A percentile compares a stretch with the other conserved stretches of the same genome.
Evolutionary conservation across 2,329 filamentous ascomycete species (phyloP).

Genomic region (Cercospora sojina): DNA sequence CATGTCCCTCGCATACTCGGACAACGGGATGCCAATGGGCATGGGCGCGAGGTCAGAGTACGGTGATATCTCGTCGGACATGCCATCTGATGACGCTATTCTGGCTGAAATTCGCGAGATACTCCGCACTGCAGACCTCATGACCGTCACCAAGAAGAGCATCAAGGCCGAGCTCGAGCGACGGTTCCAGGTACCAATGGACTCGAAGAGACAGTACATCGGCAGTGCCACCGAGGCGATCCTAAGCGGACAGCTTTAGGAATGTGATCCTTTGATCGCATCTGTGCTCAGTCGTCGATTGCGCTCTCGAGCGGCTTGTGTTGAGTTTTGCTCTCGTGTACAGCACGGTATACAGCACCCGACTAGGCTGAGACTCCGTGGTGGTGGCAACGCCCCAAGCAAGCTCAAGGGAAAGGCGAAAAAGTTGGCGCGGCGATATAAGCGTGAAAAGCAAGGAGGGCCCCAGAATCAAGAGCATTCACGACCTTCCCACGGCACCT

Average conservation of each 20-base stretch:
- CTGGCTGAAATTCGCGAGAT: conserved; percentile 94
- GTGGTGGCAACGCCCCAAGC: not conserved
- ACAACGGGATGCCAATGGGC: conserved; percentile 45
- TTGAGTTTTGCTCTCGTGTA: not conserved
- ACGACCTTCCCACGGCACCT: not conserved
- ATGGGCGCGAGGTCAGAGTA: conserved; percentile 59
- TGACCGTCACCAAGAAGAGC: conserved; percentile 98
- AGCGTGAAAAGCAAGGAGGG: not conserved
- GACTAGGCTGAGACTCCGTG: not conserved
- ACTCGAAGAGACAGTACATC: conserved; percentile 88
- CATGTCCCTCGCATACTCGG: conserved; percentile 75
- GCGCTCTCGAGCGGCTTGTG: not conserved
- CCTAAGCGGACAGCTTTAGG: conserved; percentile 43
- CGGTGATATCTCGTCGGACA: conserved; percentile 56
- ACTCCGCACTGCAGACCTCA: conserved; percentile 84
- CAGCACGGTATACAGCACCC: not conserved
- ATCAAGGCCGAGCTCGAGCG: conserved; percentile 91
- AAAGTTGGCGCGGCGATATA: not conserved
- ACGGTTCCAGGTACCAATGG: conserved; percentile 81
- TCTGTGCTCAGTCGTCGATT: not conserved
- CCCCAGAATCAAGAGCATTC: not conserved
- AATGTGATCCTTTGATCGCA: not conserved
- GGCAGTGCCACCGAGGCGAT: conserved; percentile 47
- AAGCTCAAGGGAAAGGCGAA: not conserved
- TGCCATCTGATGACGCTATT: conserved; percentile 86